phyloP scores from a whole-genome alignment of 169 alveolate species.

The Plasmodium gallinaceum region DNA sequence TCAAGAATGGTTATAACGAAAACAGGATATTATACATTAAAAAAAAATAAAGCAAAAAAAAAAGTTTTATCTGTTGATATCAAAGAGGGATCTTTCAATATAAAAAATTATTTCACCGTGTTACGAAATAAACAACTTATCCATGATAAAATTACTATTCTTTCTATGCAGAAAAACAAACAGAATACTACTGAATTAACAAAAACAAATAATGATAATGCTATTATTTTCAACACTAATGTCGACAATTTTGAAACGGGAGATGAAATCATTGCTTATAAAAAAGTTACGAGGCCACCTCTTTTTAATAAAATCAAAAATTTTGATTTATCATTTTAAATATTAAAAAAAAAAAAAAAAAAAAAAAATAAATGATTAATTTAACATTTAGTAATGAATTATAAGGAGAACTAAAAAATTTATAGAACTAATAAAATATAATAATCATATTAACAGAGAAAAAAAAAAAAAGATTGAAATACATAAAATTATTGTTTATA shows the following conservation, averaged over 20 bases:
- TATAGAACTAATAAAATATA: no score
- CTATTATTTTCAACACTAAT: slow-evolving; percentile 51
- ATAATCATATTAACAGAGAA: no score
- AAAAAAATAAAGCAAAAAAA: slow-evolving; percentile 80
- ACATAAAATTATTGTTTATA: no score
- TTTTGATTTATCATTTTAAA: slow-evolving; percentile 18
- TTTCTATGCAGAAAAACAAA: slow-evolving; percentile 84
- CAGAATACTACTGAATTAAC: slow-evolving; percentile 77
- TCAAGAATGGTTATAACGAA: slow-evolving; percentile 82
- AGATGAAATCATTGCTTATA: slow-evolving; percentile 67
- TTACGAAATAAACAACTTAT: slow-evolving; percentile 73
- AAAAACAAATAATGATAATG: slow-evolving; percentile 58
- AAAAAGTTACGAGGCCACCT: slow-evolving; percentile 41
- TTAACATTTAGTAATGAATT: no score
- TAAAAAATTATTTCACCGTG: slow-evolving; percentile 63
- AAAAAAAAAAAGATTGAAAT: no score
- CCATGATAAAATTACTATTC: slow-evolving; percentile 66
- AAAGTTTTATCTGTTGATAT: slow-evolving; percentile 83
- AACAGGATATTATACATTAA: slow-evolving; percentile 79
- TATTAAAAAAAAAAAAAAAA: no score
- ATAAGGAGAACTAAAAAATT: no score
- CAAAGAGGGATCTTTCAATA: slow-evolving; percentile 78
- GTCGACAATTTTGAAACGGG: slow-evolving; percentile 60
- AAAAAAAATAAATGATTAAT: no score
- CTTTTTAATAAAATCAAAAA: slow-evolving; percentile 49